These are phyloP conservation scores for Boletus barrowsii DNA, from an alignment of 768 basidiomycete species.

Conservation along the genomic window DNA sequence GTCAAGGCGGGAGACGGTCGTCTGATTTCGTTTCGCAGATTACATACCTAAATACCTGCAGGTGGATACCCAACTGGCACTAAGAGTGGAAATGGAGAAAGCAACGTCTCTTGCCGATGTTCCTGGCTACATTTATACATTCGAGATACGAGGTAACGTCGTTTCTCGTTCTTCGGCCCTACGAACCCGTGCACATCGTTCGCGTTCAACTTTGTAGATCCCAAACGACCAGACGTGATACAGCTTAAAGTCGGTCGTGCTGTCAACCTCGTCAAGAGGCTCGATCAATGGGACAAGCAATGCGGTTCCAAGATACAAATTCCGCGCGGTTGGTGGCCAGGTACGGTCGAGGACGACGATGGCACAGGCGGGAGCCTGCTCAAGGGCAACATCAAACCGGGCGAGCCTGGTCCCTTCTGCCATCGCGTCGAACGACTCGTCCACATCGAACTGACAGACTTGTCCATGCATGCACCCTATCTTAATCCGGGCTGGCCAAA, in stretches of 20 bases:
- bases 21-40: constrained; percentile 37
- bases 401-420: constrained; percentile 60
- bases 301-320: constrained; percentile 76
- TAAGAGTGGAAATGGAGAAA: constrained; percentile 54
- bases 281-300: constrained; percentile 80
- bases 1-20: background rate
- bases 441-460: constrained; percentile 76
- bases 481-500: constrained; percentile 49
- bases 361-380: constrained; percentile 46
- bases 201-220: constrained; percentile 26
- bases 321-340: constrained; percentile 73
- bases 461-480: constrained; percentile 57
- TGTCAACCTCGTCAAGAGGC: constrained; percentile 65
- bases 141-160: constrained; percentile 66
- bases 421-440: constrained; percentile 77
- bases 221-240: constrained; percentile 38
- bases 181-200: background rate
- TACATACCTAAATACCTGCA: constrained; percentile 70
- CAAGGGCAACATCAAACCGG: constrained; percentile 62
- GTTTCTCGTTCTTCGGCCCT: background rate
- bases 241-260: constrained; percentile 81
- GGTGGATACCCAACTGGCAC: constrained; percentile 54
- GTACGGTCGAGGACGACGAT: constrained; percentile 41
- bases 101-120: constrained; percentile 54
- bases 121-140: constrained; percentile 78